Percentiles rank a stretch among this genome's conserved stretches.
Evolutionary conservation across 371 early-diverging fungal species (phyloP).

Genomic region (Lichtheimia hyalospora): DNA sequence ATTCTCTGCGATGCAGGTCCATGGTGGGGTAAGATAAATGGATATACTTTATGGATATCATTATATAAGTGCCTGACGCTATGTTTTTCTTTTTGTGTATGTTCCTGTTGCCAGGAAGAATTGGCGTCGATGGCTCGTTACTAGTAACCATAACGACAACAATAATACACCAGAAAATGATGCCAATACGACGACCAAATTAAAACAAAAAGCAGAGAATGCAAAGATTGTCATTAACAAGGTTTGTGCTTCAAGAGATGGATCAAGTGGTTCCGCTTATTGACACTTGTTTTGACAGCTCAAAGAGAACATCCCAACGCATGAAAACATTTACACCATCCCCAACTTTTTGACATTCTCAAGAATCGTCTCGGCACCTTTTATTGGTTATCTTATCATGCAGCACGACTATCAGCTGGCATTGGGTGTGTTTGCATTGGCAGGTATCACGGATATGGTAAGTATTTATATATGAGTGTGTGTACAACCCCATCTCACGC

Average conservation of each 20-base stretch:
- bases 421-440: constrained; percentile 70
- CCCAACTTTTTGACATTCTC: constrained; percentile 86
- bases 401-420: constrained; percentile 71
- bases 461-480: constrained; percentile 2
- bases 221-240: constrained; percentile 41
- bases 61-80: background rate
- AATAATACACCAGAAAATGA: constrained; percentile 3
- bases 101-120: background rate
- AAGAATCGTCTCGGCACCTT: constrained; percentile 77
- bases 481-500: background rate
- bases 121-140: background rate
- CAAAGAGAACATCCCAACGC: constrained; percentile 27
- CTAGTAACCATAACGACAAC: background rate
- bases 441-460: constrained; percentile 87
- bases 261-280: background rate
- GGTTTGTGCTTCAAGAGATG: constrained; percentile 4
- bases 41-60: background rate
- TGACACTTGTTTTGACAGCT: constrained; percentile 14
- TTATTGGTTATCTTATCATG: constrained; percentile 86
- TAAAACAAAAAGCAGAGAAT: constrained; percentile 32
- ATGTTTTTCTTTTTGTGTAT: background rate
- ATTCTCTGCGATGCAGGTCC: background rate
- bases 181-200: background rate
- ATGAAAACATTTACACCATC: constrained; percentile 86
- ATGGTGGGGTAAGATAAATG: background rate